Evolutionary conservation across 768 basidiomycete species (phyloP).

Genomic region (Rhodotorula sphaerocarpa): DNA sequence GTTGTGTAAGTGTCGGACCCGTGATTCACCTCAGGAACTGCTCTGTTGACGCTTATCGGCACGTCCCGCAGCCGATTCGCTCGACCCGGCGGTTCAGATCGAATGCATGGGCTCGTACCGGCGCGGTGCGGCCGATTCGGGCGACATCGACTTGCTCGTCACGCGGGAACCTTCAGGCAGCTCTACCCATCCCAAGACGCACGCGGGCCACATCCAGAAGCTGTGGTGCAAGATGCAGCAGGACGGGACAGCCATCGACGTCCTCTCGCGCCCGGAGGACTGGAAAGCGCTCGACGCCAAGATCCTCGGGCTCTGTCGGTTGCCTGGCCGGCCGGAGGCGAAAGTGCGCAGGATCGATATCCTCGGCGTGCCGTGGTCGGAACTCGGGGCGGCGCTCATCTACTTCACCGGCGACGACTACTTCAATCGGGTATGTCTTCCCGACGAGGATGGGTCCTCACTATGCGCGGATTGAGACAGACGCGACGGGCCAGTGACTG

Average conservation of each 20-base stretch:
- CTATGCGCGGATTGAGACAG: neutral
- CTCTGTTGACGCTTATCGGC: neutral
- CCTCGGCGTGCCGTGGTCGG: conserved; percentile 13
- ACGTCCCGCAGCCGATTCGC: conserved; percentile 20
- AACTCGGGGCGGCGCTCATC: conserved; percentile 27
- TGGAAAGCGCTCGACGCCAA: conserved; percentile 5
- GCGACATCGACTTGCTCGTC: conserved; percentile 45
- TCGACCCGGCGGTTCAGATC: conserved; percentile 41
- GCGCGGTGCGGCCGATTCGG: conserved; percentile 40
- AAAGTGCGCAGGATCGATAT: conserved; percentile 25
- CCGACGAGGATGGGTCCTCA: neutral
- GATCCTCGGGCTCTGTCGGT: conserved; percentile 14
- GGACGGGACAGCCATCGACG: conserved; percentile 40
- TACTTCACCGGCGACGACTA: conserved; percentile 10
- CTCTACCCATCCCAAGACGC: conserved; percentile 35
- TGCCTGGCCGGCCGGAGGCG: neutral
- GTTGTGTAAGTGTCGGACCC: neutral
- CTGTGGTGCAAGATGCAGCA: conserved; percentile 37
- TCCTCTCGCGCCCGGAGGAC: conserved; percentile 9
- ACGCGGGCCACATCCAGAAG: conserved; percentile 23
- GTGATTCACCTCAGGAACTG: too few species aligned
- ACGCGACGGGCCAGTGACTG: too few species aligned
- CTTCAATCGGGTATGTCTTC: neutral
- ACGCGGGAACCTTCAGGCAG: conserved; percentile 36
- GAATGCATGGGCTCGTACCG: conserved; percentile 45